Percentiles rank a stretch among this genome's conserved stretches.
phyloP scores from a whole-genome alignment of 2,329 filamentous ascomycete species.

The Clonostachys byssicola region DNA sequence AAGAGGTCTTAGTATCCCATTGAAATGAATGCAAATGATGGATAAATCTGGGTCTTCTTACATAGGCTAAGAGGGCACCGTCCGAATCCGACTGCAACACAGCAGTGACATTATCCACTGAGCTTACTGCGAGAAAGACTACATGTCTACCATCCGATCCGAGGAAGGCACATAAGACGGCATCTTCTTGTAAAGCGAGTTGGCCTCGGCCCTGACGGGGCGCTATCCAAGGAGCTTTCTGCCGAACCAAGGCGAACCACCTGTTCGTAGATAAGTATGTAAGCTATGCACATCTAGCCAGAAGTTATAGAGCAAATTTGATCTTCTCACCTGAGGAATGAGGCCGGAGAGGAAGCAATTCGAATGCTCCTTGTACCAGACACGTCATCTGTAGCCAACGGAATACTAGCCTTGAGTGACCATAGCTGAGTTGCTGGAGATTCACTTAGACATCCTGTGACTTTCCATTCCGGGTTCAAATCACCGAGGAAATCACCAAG shows the following conservation, averaged over 20 bases:
- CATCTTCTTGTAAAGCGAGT: constrained; percentile 73
- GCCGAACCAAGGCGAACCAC: constrained; percentile 78
- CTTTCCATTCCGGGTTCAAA: constrained; percentile 50
- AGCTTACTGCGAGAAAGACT: constrained; percentile 75
- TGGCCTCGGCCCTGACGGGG: constrained; percentile 73
- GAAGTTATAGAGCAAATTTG: neutral
- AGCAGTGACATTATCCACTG: constrained; percentile 65
- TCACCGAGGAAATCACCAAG: constrained; percentile 52
- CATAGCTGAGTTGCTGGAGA: constrained; percentile 67
- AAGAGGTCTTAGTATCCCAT: constrained; percentile 6
- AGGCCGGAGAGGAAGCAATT: constrained; percentile 60
- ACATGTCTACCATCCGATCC: constrained; percentile 68
- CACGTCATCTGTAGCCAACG: constrained; percentile 48
- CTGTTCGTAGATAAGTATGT: constrained; percentile 25
- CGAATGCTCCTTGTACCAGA: constrained; percentile 53
- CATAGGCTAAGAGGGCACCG: constrained; percentile 65
- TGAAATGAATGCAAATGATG: neutral
- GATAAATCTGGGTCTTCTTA: constrained; percentile 18
- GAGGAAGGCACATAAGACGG: constrained; percentile 74
- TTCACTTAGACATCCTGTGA: constrained; percentile 56
- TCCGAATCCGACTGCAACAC: constrained; percentile 60
- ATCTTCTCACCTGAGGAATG: constrained; percentile 42
- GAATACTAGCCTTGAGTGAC: constrained; percentile 56
- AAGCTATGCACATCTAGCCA: neutral
- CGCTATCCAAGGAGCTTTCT: constrained; percentile 81